Conservation (phyloP, 805 yeast genomes). For the Yarrowia deformans region DNA sequence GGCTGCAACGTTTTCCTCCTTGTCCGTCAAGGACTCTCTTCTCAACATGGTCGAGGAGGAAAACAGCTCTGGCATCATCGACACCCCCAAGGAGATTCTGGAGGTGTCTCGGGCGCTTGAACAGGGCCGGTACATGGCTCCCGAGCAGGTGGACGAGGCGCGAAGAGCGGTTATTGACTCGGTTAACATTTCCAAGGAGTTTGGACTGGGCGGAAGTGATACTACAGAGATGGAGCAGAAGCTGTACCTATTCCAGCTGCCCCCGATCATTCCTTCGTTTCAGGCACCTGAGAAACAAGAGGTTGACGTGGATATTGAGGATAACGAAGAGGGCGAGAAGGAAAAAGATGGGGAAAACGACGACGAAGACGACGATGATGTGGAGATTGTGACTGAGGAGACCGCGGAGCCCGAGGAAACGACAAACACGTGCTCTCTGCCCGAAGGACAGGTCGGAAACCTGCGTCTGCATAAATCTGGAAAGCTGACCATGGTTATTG, state of each 20-base stretch:
- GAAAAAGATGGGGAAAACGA: slow-evolving; percentile 31
- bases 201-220: slow-evolving; percentile 38
- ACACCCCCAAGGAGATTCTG: slow-evolving; percentile 37
- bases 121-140: slow-evolving; percentile 31
- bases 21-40: slow-evolving; percentile 4
- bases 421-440: slow-evolving; percentile 7
- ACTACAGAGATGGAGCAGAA: slow-evolving; percentile 45
- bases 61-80: slow-evolving; percentile 11
- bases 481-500: slow-evolving; percentile 74
- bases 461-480: slow-evolving; percentile 86
- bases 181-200: slow-evolving; percentile 14
- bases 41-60: slow-evolving; percentile 17
- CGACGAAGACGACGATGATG: slow-evolving; percentile 36
- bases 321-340: background rate
- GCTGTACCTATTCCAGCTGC: slow-evolving; percentile 58
- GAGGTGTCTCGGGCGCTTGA: slow-evolving; percentile 35
- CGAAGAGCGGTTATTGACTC: slow-evolving; percentile 22
- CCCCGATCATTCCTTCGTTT: slow-evolving; percentile 56
- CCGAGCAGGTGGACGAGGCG: slow-evolving; percentile 40
- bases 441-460: slow-evolving; percentile 72
- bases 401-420: background rate
- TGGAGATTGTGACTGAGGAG: slow-evolving; percentile 35
- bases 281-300: slow-evolving; percentile 41
- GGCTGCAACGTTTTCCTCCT: background rate
- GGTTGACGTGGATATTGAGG: slow-evolving; percentile 36